These are phyloP conservation scores for Boechera stricta DNA, from an alignment of 345 rosid species.

Conservation along the genomic window DNA sequence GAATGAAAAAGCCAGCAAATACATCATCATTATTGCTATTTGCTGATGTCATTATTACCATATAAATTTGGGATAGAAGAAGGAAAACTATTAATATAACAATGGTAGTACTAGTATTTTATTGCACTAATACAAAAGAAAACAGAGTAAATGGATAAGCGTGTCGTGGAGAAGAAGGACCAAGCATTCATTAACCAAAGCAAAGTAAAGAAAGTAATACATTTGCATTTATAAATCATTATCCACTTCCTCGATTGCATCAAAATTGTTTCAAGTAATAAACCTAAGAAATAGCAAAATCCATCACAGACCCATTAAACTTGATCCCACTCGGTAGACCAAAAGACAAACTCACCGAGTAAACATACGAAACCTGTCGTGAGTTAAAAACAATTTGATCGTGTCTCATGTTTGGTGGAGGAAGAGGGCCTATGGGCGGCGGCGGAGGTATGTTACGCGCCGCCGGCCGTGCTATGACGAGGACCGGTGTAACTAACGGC, in stretches of 20 bases:
- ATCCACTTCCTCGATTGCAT: conserved; percentile 38
- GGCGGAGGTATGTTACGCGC: conserved; percentile 70
- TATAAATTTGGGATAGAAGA: not conserved
- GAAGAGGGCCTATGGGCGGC: conserved; percentile 52
- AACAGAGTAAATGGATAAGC: conserved; percentile 40
- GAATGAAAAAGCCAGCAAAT: not conserved
- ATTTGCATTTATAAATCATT: conserved; percentile 10
- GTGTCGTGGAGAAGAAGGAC: conserved; percentile 45
- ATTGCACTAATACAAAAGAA: conserved; percentile 11
- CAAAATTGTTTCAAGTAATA: conserved; percentile 26
- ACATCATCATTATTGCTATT: too few species aligned
- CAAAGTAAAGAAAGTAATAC: conserved; percentile 30
- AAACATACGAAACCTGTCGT: conserved; percentile 25
- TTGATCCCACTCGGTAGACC: conserved; percentile 30
- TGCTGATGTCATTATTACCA: not conserved
- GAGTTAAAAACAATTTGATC: not conserved
- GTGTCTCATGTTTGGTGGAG: conserved; percentile 61
- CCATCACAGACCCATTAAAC: not conserved
- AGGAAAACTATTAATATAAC: not conserved
- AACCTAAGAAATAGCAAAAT: conserved; percentile 13
- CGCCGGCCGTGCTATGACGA: conserved; percentile 55
- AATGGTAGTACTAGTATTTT: not conserved
- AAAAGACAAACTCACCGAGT: conserved; percentile 34
- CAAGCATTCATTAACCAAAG: not conserved
- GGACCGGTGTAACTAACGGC: conserved; percentile 47